Base-by-base conservation (phyloP, 2,329 filamentous ascomycete genomes). In the Fusarium succisae region DNA sequence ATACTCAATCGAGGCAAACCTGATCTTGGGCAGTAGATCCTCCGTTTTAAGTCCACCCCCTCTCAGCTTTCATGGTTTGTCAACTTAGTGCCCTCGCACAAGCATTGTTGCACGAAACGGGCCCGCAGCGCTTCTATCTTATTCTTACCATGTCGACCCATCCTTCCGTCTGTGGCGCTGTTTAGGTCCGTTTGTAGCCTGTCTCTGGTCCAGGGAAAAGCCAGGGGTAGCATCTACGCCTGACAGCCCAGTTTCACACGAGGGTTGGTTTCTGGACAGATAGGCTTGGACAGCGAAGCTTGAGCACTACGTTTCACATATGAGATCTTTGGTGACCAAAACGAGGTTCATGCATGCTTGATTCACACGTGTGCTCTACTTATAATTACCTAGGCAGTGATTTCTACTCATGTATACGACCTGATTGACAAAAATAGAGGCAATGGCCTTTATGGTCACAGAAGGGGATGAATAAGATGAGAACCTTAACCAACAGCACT, bases 161-260 rank as follows among this genome's bases (percentile, higher is more conserved):
- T 32, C 35, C 14, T 44, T 28, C 54, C 63, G 62, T 41, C 32
- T 57, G 59, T 69, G 61, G 61, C 44, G 41, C 45, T 59, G 39
- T 53, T 45, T 20, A 43, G 17, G 44, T 20, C 22, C 26, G 32
- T 35, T 24, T 61, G 56, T 38, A 57, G 35, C 43, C 66, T 73
- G 57, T 45, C 22, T 57, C 22, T 54, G 61, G 41, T 66, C 61
- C 61, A 65, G 56, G 54, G 55, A 30, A 58, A 57, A 57, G 38
- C 64, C 53, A 45, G 64, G 60, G 47, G 54, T 59, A 38, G 47
- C 37, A 47, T 41, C 43, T 39, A 70, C 22, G 39, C 32, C 48
- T 64, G 66, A 64, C 61, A 70, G 56, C 43, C 61, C 41, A 45
- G 65, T 75, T 74, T 48, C 72, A 75, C 59, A 44, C 35, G 45